Evolutionary conservation across 148 eudicot species (phyloP).

Genomic region (Fallopia convolvulus): DNA sequence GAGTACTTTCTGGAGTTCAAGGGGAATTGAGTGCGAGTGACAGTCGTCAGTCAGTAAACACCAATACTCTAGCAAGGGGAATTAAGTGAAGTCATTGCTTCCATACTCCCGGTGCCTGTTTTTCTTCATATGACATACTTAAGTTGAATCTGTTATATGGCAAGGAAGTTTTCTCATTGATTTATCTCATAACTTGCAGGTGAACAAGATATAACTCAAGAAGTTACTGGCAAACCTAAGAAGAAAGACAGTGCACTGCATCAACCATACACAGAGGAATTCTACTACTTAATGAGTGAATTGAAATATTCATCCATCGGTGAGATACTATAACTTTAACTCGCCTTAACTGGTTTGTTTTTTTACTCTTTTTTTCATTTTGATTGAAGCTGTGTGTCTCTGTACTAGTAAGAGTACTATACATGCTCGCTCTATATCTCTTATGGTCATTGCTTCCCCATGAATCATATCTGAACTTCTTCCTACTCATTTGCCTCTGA

Average conservation of each 20-base stretch:
- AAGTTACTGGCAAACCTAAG: slow-evolving; percentile 30
- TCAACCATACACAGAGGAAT: neutral
- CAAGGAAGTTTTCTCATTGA: neutral
- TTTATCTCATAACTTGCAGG: slow-evolving; percentile 32
- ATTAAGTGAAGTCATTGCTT: neutral
- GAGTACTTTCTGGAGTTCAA: neutral
- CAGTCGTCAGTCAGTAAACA: neutral
- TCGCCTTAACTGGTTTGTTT: neutral
- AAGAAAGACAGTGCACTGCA: neutral
- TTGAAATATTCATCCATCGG: neutral
- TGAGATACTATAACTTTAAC: neutral
- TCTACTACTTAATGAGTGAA: neutral
- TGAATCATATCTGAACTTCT: neutral
- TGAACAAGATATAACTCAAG: slow-evolving; percentile 76
- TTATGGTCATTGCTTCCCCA: too few species aligned
- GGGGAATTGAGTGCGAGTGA: neutral
- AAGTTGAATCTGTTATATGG: neutral
- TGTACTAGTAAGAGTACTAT: too few species aligned
- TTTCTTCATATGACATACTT: neutral
- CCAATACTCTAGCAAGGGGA: neutral
- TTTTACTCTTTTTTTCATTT: neutral
- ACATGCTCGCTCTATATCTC: too few species aligned
- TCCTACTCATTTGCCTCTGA: neutral
- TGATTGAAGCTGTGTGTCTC: too few species aligned
- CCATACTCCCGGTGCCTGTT: neutral